Evolutionary conservation across 495 filamentous ascomycete genomes (phyloP).

Genomic region (Xylaria cubensis): DNA sequence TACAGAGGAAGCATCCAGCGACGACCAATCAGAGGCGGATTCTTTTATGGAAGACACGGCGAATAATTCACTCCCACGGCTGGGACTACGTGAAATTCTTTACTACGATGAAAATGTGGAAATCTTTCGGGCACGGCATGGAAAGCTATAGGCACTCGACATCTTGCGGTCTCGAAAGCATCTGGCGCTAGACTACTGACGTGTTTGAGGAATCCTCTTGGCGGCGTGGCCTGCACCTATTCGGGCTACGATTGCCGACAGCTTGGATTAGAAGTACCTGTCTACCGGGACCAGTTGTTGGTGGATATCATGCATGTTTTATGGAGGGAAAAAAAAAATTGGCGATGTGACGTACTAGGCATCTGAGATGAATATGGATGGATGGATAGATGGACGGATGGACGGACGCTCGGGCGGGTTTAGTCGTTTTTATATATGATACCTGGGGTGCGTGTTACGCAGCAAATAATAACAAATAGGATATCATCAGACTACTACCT

Average conservation of each 20-base stretch:
- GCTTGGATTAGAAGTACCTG: conserved; percentile 13
- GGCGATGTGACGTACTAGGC: neutral
- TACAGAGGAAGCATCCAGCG: conserved; percentile 56
- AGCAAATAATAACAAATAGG: neutral
- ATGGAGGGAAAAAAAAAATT: neutral
- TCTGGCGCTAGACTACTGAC: conserved; percentile 23
- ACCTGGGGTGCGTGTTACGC: neutral
- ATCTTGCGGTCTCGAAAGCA: conserved; percentile 16
- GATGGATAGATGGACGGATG: neutral
- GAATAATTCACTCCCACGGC: conserved; percentile 55
- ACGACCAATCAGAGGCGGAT: conserved; percentile 65
- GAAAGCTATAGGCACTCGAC: conserved; percentile 61
- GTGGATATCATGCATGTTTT: conserved; percentile 14
- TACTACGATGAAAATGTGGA: conserved; percentile 90
- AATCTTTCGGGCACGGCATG: conserved; percentile 82
- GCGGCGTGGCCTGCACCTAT: conserved; percentile 22
- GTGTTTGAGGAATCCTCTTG: conserved; percentile 23
- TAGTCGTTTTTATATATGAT: neutral
- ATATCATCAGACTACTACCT: neutral
- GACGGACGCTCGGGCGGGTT: neutral
- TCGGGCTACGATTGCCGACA: conserved; percentile 8
- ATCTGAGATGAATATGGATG: neutral
- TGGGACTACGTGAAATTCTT: conserved; percentile 81
- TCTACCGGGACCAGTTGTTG: conserved; percentile 13
- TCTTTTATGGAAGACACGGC: conserved; percentile 53